Conservation (phyloP, 2,329 filamentous ascomycete genomes). For the Diaporthe nobilis region DNA sequence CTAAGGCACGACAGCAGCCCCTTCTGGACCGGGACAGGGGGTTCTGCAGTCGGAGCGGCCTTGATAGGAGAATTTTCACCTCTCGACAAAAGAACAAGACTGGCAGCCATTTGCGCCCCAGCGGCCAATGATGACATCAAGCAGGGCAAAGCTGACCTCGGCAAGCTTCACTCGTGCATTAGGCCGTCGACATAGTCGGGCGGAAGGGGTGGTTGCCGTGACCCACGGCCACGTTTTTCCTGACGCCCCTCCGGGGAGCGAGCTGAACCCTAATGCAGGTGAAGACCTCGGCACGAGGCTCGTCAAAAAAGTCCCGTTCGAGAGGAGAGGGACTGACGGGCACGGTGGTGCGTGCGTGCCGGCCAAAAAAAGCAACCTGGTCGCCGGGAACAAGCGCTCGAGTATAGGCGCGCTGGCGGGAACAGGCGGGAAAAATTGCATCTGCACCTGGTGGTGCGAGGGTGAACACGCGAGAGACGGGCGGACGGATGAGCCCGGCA, state of each 20-base stretch:
- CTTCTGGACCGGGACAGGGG: conserved; percentile 37
- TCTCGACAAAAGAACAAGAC: conserved; percentile 23
- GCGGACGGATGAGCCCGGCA: conserved; percentile 31
- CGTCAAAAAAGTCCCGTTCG: conserved; percentile 8
- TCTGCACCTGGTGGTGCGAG: neutral
- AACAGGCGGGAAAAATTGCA: neutral
- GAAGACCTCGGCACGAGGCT: conserved; percentile 14
- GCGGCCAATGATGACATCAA: conserved; percentile 24
- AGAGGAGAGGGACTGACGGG: neutral
- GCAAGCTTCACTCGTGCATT: conserved; percentile 24
- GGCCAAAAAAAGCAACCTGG: conserved; percentile 18
- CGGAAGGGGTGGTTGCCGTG: conserved; percentile 11
- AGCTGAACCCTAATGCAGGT: conserved; percentile 32
- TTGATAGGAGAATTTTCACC: conserved; percentile 25
- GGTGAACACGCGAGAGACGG: conserved; percentile 18
- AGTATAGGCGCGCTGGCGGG: conserved; percentile 25
- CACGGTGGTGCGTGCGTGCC: neutral
- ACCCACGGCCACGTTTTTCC: conserved; percentile 37
- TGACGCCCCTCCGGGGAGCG: conserved; percentile 24
- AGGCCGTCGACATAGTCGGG: conserved; percentile 23
- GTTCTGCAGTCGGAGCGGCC: conserved; percentile 31
- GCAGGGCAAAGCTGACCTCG: conserved; percentile 26
- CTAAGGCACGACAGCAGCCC: conserved; percentile 41
- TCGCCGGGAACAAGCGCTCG: conserved; percentile 18
- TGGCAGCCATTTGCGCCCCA: conserved; percentile 25